Evolutionary conservation across 441 rosid genomes (phyloP), one percentile per base, ranked within the genome.

Genomic region (Brassica hybrid): DNA sequence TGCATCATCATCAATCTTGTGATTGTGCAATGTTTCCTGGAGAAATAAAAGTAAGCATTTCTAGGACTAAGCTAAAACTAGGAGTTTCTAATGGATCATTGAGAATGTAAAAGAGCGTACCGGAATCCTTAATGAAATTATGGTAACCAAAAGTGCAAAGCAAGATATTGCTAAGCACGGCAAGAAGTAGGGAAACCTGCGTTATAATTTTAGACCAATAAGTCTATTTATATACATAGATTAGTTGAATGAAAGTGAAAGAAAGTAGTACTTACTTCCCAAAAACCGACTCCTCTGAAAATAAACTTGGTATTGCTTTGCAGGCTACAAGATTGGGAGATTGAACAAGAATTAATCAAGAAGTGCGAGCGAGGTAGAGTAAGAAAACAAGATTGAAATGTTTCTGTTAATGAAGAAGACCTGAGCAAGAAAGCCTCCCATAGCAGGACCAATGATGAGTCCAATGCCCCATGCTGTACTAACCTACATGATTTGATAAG

Each of bases 401-500:
- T 0, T 1, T 12, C 2, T 30, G 7, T 30, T 30, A 30, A 30
- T 30, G 34, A 30, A 30, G 34, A 30, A 30, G 34, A 30, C 34
- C 34, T 30, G 34, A 30, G 34, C 34, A 30, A 30, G 34, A 30
- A 30, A 30, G 34, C 34, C 34, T 30, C 34, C 34, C 34, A 30
- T 30, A 30, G 34, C 34, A 30, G 34, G n/a, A n/a, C n/a, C n/a
- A n/a, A n/a, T n/a, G n/a, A n/a, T n/a, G n/a, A n/a, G n/a, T n/a
- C n/a, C n/a, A 41, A 88, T 89, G 2, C 94, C 99, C 98, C 99
- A 93, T 32, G 97, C 79, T 70, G 98, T 88, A 77, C 95, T 93
- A 21, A 93, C 84, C 99, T 95, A 86, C 73, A 80, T 0, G 34
- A 2, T 68, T 62, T 14, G 7, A 11, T 71, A 67, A 73, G 34